These are phyloP conservation scores for Colletotrichum sansevieriae DNA, from an alignment of 2,329 filamentous ascomycete species.

Conservation along the genomic window DNA sequence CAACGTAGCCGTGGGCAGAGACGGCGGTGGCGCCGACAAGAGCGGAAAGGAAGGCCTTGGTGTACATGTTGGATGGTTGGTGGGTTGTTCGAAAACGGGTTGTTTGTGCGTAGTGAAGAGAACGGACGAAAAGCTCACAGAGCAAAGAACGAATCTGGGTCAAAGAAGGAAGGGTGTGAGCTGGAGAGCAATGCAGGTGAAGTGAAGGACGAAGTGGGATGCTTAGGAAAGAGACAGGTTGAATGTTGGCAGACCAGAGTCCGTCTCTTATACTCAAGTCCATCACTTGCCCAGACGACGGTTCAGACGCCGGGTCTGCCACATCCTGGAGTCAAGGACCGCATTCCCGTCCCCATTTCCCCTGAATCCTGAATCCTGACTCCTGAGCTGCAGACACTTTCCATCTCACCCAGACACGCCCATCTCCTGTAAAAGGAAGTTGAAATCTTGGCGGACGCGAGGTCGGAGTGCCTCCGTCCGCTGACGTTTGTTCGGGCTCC, in stretches of 20 bases:
- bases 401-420: conserved; percentile 22
- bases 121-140: conserved; percentile 39
- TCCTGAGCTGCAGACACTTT: conserved; percentile 8
- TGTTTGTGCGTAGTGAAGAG: conserved; percentile 13
- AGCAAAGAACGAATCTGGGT: conserved; percentile 36
- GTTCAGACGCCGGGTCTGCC: conserved; percentile 5
- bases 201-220: conserved; percentile 34
- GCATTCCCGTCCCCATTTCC: conserved; percentile 25
- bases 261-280: conserved; percentile 32
- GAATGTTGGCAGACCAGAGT: background rate
- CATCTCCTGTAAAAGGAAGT: conserved; percentile 30
- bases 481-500: conserved; percentile 13
- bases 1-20: conserved; percentile 50
- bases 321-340: conserved; percentile 27
- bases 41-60: conserved; percentile 43
- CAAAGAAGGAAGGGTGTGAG: conserved; percentile 26
- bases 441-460: conserved; percentile 19
- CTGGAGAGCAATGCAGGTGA: conserved; percentile 32
- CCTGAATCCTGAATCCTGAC: background rate
- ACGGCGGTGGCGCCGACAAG: conserved; percentile 45
- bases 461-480: conserved; percentile 20
- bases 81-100: background rate
- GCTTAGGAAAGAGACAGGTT: background rate
- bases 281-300: background rate
- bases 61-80: conserved; percentile 29